These are phyloP conservation scores for Prunus armeniaca DNA, from an alignment of 306 rosid species.

Conservation along the genomic window DNA sequence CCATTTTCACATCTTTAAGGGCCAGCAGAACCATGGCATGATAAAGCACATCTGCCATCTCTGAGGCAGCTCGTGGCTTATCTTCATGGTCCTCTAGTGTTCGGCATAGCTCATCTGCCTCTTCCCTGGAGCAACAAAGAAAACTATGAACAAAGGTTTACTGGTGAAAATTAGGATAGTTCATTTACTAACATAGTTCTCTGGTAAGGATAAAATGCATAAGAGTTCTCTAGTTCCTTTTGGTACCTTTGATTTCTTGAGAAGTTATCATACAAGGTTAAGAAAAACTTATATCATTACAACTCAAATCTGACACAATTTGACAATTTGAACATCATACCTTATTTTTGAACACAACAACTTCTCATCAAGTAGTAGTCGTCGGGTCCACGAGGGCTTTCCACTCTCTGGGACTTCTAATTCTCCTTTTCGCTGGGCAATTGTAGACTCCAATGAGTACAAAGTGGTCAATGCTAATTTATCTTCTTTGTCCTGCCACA, in stretches of 20 bases:
- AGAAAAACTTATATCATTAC: neutral
- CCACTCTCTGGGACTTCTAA: slow-evolving; percentile 33
- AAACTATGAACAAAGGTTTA: neutral
- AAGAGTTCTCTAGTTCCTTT: neutral
- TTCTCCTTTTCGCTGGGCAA: slow-evolving; percentile 69
- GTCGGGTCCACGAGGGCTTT: slow-evolving; percentile 79
- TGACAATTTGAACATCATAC: slow-evolving; percentile 24
- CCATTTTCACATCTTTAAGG: slow-evolving; percentile 59
- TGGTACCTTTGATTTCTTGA: neutral
- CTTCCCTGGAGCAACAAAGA: slow-evolving; percentile 53
- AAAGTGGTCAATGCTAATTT: slow-evolving; percentile 64
- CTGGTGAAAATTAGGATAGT: neutral
- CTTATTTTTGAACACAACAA: slow-evolving; percentile 82
- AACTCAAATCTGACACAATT: neutral
- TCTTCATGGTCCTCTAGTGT: slow-evolving; percentile 72
- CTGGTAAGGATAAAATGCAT: neutral
- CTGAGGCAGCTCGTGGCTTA: slow-evolving; percentile 64
- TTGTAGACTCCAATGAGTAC: slow-evolving; percentile 65
- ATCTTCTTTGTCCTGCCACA: slow-evolving; percentile 48
- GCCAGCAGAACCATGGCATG: slow-evolving; percentile 80
- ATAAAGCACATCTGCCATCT: slow-evolving; percentile 81
- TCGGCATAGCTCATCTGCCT: slow-evolving; percentile 74
- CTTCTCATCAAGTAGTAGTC: slow-evolving; percentile 50
- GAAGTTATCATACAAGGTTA: neutral
- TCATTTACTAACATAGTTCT: neutral